Percentiles rank a stretch among this genome's conserved stretches.
Conservation (phyloP, 768 basidiomycete genomes). For the Pleurotus tuoliensis region DNA sequence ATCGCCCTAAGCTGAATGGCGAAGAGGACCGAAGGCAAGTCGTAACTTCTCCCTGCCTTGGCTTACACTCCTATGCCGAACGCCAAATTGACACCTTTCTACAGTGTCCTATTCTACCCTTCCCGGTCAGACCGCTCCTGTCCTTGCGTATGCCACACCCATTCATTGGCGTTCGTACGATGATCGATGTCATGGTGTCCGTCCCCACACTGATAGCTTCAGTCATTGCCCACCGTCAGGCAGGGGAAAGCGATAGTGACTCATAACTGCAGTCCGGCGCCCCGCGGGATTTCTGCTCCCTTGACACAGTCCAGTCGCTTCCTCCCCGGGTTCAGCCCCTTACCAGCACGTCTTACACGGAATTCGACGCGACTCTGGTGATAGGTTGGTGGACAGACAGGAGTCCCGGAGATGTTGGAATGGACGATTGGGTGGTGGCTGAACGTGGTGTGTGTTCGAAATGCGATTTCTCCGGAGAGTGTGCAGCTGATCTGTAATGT, state of each 20-base stretch:
- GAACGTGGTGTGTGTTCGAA: too few species aligned
- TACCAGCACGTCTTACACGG: neutral
- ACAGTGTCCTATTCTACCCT: too few species aligned
- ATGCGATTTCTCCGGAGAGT: neutral
- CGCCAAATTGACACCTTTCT: too few species aligned
- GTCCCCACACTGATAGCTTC: neutral
- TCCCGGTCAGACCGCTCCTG: too few species aligned
- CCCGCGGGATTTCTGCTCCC: neutral
- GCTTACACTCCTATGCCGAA: neutral
- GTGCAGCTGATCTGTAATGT: neutral
- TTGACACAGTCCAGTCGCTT: neutral
- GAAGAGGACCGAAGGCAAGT: neutral
- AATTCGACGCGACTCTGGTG: neutral
- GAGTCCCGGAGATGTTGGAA: neutral
- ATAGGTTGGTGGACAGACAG: conserved; percentile 7
- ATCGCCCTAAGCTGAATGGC: neutral
- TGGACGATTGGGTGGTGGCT: neutral
- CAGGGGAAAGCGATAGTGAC: neutral
- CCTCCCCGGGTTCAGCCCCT: neutral
- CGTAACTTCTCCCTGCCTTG: neutral
- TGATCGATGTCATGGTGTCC: neutral
- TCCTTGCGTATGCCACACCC: neutral
- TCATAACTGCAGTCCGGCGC: neutral
- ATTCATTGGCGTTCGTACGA: neutral
- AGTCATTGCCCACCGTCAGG: neutral